Percentiles rank a stretch among this genome's conserved stretches.
Evolutionary conservation across 2,329 filamentous ascomycete genomes (phyloP).

Genomic region (Ophiocordyceps camponoti-floridani): DNA sequence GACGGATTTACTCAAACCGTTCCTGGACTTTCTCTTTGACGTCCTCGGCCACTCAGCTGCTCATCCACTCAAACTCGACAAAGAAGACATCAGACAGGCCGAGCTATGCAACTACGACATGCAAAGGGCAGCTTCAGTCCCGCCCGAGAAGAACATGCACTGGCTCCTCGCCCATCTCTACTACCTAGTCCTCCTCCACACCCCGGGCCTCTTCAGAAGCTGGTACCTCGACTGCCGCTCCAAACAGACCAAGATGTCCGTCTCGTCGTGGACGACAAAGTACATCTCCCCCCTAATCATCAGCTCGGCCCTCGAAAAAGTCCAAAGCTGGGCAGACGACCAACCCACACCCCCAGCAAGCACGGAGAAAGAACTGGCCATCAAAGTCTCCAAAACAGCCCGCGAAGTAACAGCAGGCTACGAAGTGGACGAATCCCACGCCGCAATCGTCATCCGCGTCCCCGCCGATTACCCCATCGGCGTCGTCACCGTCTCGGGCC

Average conservation of each 20-base stretch:
- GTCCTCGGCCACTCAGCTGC: slow-evolving; percentile 65
- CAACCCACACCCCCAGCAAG: slow-evolving; percentile 16
- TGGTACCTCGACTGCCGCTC: slow-evolving; percentile 77
- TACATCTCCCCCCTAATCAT: slow-evolving; percentile 61
- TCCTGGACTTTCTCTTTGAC: slow-evolving; percentile 70
- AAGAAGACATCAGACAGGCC: slow-evolving; percentile 39
- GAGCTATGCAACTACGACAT: slow-evolving; percentile 39
- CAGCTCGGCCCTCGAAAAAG: slow-evolving; percentile 44
- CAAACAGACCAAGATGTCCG: slow-evolving; percentile 60
- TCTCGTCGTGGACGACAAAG: slow-evolving; percentile 74
- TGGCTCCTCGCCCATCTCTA: slow-evolving; percentile 76
- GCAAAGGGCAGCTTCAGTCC: slow-evolving; percentile 33
- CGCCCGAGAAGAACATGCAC: slow-evolving; percentile 55
- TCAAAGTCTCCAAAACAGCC: slow-evolving; percentile 55
- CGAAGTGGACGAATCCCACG: slow-evolving; percentile 71
- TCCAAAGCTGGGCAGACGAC: slow-evolving; percentile 44
- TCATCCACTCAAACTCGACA: slow-evolving; percentile 55
- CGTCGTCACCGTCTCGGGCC: slow-evolving; percentile 54
- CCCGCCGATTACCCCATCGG: slow-evolving; percentile 72
- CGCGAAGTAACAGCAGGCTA: slow-evolving; percentile 73
- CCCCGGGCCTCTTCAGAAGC: slow-evolving; percentile 59
- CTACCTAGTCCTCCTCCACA: slow-evolving; percentile 61
- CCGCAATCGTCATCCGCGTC: slow-evolving; percentile 65
- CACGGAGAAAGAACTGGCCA: slow-evolving; percentile 26
- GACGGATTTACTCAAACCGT: slow-evolving; percentile 44